Conservation (phyloP, 441 rosid species). For the Euphorbia corollata region DNA sequence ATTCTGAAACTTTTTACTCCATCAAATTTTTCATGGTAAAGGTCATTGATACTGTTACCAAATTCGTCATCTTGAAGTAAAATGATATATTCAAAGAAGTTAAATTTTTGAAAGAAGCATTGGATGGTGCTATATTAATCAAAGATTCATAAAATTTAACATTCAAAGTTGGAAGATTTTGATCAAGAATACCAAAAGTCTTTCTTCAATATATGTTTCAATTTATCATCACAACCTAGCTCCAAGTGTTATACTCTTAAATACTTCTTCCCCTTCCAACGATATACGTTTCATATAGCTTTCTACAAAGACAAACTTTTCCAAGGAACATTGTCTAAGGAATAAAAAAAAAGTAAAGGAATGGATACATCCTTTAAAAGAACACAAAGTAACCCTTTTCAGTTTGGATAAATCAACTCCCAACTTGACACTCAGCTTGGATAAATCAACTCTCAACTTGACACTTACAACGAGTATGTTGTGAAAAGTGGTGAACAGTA, state of each 20-base stretch:
- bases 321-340: neutral
- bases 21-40: slow-evolving; percentile 6
- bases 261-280: neutral
- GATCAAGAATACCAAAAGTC: too few relatives aligned
- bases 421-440: too few relatives aligned
- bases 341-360: neutral
- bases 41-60: neutral
- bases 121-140: neutral
- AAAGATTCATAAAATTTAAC: neutral
- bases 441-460: too few relatives aligned
- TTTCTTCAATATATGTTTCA: slow-evolving; percentile 6
- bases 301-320: neutral
- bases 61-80: neutral
- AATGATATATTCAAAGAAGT: too few relatives aligned
- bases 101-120: neutral
- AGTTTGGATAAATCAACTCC: neutral
- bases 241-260: neutral
- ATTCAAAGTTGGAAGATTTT: neutral
- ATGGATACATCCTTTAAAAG: neutral
- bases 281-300: neutral
- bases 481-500: too few relatives aligned
- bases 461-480: too few relatives aligned
- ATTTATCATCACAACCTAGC: neutral
- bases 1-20: neutral
- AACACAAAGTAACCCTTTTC: neutral